Base-by-base conservation (phyloP, 1,284 basidiomycete species). In the Schizopora paradoxa region DNA sequence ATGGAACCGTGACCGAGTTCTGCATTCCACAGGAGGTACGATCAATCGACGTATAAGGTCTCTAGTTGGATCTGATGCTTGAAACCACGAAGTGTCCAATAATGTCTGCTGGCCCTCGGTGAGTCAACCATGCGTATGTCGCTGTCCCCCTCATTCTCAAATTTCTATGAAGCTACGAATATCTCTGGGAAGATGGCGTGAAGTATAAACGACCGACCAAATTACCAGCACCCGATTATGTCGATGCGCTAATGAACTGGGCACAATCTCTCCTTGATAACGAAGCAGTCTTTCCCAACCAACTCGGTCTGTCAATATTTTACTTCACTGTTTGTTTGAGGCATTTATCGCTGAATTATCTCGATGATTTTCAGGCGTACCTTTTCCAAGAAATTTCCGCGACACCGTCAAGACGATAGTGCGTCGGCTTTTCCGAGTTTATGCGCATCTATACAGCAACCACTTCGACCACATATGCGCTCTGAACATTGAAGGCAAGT, bases 401-500 rank as follows among this genome's bases (percentile, higher is more conserved):
- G 83, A 90, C 16, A 95, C 90, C 0, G 86, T 97, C 52, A 87
- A 92, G 63, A 92, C 91, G 11, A 93, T 99, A 49, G 79, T 94
- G 47, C 78, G 96, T 43, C 78, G 96, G 21, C 68, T 99, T 39
- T 99, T 99, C 76, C 78, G 96, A 11, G 90, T 99, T 33, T 99
- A 99, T 61, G 96, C 94, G 18, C 96, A 99, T 65, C 84, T 99
- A 59, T 99, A 99, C 73, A 96, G 95, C 74, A 94, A 94, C 58
- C 96, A 99, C 67, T 99, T 99, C 66, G 95, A 98, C 58, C 95
- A 98, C 61, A 91, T 99, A 51, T 99, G 95, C 65, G 96, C 95
- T 6, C 70, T 99, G 40, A 93, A 93, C 11, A 97, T 99, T 51
- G 96, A 99, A 78, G 93, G 93, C 95, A 54, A 42, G 72, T 55